Evolutionary conservation across 2,329 filamentous ascomycete species (phyloP).

Genomic region (Aspergillus unguis): DNA sequence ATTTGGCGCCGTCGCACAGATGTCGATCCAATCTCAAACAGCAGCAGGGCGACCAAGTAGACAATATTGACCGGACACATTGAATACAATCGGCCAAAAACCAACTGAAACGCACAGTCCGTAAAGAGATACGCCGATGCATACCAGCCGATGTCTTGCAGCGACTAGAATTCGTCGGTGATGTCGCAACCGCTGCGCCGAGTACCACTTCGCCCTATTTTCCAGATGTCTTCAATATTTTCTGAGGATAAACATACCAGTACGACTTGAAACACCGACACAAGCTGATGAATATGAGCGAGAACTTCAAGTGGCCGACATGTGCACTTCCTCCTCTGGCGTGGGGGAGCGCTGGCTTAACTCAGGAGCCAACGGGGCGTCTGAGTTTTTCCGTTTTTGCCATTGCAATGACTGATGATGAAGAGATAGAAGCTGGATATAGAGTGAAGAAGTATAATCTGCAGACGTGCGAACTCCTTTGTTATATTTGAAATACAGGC

Average conservation of each 20-base stretch:
- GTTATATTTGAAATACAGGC: no score
- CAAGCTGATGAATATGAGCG: neutral
- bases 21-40: slow-evolving; percentile 25
- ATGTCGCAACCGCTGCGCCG: slow-evolving; percentile 34
- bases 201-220: slow-evolving; percentile 27
- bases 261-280: neutral
- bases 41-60: slow-evolving; percentile 19
- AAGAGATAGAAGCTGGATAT: no score
- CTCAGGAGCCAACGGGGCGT: neutral
- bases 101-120: slow-evolving; percentile 2
- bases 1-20: slow-evolving; percentile 21
- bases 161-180: slow-evolving; percentile 30
- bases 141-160: slow-evolving; percentile 9
- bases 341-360: neutral
- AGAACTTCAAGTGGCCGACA: neutral
- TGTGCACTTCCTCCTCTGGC: no score
- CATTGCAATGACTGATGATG: neutral
- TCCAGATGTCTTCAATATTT: neutral
- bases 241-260: neutral
- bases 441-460: no score
- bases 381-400: neutral
- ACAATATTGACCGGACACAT: slow-evolving; percentile 14
- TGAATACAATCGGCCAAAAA: slow-evolving; percentile 7
- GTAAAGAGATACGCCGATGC: slow-evolving; percentile 4
- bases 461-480: no score